These are phyloP conservation scores for Hyaloperonospora brassicae DNA, from an alignment of 352 stramenopile species.

Conservation along the genomic window DNA sequence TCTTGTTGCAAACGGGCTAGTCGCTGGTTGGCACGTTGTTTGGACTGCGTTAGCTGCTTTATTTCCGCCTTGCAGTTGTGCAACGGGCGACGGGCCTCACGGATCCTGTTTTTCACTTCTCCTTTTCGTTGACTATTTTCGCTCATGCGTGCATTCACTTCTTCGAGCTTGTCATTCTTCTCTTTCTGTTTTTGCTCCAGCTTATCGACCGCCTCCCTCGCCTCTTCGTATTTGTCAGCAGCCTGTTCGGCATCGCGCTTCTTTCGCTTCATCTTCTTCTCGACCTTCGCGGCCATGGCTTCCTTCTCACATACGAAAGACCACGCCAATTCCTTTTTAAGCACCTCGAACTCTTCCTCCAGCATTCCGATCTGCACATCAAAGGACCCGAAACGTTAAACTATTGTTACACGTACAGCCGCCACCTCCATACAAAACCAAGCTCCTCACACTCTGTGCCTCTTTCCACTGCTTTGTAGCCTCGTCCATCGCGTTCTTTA, in stretches of 20 bases:
- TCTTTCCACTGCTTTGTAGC: conserved; percentile 58
- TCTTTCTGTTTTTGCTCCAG: conserved; percentile 54
- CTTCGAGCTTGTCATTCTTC: conserved; percentile 58
- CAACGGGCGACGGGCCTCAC: conserved; percentile 51
- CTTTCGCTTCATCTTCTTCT: conserved; percentile 51
- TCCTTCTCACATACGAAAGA: conserved; percentile 77
- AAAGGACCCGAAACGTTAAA: not conserved
- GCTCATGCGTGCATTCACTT: conserved; percentile 32
- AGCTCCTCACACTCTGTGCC: conserved; percentile 39
- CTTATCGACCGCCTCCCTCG: conserved; percentile 35
- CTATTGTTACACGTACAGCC: not conserved
- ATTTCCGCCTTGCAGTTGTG: conserved; percentile 60
- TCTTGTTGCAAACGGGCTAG: conserved; percentile 45
- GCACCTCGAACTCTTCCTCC: conserved; percentile 55
- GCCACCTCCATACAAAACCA: not conserved
- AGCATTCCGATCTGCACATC: conserved; percentile 56
- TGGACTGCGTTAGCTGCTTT: conserved; percentile 48
- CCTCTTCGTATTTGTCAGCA: conserved; percentile 36
- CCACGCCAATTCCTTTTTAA: conserved; percentile 78
- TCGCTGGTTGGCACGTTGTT: conserved; percentile 40
- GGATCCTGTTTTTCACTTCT: conserved; percentile 50
- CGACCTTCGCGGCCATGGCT: conserved; percentile 32
- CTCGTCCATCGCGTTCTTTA: conserved; percentile 31
- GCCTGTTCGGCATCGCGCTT: conserved; percentile 35
- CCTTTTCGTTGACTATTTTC: conserved; percentile 43